Evolutionary conservation across 192 early-diverging fungal species (phyloP), one percentile per base, ranked within the genome.

Genomic region (Haplosporangium gracile): DNA sequence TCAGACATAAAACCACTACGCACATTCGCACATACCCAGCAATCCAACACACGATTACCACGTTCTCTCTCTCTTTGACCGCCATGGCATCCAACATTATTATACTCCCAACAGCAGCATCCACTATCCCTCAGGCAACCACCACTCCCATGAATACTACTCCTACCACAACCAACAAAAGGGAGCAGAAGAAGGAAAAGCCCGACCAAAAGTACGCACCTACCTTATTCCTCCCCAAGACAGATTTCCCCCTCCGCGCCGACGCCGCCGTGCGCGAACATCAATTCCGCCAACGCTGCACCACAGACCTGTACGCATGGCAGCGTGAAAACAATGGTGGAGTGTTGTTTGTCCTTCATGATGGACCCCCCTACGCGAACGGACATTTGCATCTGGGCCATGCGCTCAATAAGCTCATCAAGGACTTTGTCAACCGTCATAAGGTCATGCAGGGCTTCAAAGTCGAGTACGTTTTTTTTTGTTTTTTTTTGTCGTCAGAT

Each of bases 361-460:
- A 96, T 83, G 95, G 95, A 4, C 95, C 95, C 22, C 95, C 95
- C 29, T 96, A 96, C 81, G 95, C 95, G 42, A 95, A 96, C 82
- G 95, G 95, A 36, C 90, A 91, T 68, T 81, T 95, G 51, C 94
- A 96, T 87, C 91, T 93, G 53, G 92, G 90, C 1, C 95, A 96
- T 76, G 94, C 95, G 36, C 89, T 96, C 82, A 96, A 96, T 89
- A 95, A 95, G 83, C 90, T 96, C 63, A 85, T 95, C 32, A 96
- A 96, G 79, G 95, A 96, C 63, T 94, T 96, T 45, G 89, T 95
- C 40, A 94, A 95, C 79, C 91, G 95, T n/a, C 93, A 95, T 80
- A 91, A 93, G 68, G 89, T 95, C 9, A 91, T 95, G 82, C 90
- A 90, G 38, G 95, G 95, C 38, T 88, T 91, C n/a, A 93, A 91